Base-by-base conservation (phyloP, 2,329 filamentous ascomycete species). In the Rhynchosporium secalis region DNA sequence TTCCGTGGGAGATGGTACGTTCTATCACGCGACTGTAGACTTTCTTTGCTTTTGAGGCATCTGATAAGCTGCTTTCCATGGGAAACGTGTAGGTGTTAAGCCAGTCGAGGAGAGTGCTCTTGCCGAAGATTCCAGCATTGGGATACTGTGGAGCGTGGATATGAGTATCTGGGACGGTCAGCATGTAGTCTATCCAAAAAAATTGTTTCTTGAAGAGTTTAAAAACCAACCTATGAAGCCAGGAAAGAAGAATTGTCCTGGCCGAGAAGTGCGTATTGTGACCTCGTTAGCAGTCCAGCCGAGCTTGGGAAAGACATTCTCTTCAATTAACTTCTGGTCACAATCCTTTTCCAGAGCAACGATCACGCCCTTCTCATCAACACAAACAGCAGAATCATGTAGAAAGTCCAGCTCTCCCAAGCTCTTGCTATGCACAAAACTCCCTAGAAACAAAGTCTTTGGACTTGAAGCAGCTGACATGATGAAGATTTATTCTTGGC, bases 111-210 rank as follows among this genome's bases (percentile, higher is more conserved):
- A 99, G 86, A 0, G 94, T 97, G 0, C 91, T 89, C 68, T 93
- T 95, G 72, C 95, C 95, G 74, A 98, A 98, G 66, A 99, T 88
- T 63, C 95, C 95, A 1, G 86, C 86, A 73, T 99, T 99, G 62
- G 94, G 92, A 72, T 96, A 97, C 78, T 99, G 95, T 0, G 93
- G 85, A 8, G 95, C 95, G 75, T 99, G 95, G 62, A 96, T 90
- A 75, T 99, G 95, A 0, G 95, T 96, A 76, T 99, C 94, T 94
- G 65, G 12, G 20, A 47, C 26, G 59, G 60, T 74, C 61, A 76
- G 72, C 45, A 59, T 20, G 20, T 20, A 20, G 20, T 20, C 20
- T 20, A 20, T 20, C 20, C 20, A 20, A 43, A 13, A 26, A 15
- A 48, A 5, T 56, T 40, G 13, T 41, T 55, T 31, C 29, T 8